Evolutionary conservation across 2,329 filamentous ascomycete species (phyloP).

Genomic region (Pseudocercospora fuligena): DNA sequence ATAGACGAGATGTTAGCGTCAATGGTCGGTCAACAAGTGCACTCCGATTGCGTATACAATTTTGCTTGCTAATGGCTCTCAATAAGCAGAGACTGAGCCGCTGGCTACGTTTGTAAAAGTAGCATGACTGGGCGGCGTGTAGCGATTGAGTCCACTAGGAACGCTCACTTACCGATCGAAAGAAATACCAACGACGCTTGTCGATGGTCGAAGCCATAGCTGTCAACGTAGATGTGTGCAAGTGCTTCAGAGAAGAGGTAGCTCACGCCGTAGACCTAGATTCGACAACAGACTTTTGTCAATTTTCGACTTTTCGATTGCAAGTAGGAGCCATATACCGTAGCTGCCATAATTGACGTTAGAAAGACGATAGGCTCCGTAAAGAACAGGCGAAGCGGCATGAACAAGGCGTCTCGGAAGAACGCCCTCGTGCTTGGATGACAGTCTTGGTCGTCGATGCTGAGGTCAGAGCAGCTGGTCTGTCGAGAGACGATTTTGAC

Average conservation of each 20-base stretch:
- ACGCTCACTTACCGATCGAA: constrained; percentile 57
- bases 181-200: constrained; percentile 60
- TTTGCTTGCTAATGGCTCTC: too few relatives aligned
- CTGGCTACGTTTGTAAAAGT: too few relatives aligned
- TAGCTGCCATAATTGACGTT: constrained; percentile 50
- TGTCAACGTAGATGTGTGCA: constrained; percentile 44
- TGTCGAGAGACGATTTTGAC: constrained; percentile 39
- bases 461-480: constrained; percentile 35
- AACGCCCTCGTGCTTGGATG: constrained; percentile 46
- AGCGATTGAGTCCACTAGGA: background rate
- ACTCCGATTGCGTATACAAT: too few relatives aligned
- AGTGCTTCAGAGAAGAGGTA: constrained; percentile 55
- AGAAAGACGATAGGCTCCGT: constrained; percentile 55
- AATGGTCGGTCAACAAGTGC: background rate
- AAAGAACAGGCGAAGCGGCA: constrained; percentile 44
- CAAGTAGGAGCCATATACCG: constrained; percentile 30
- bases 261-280: constrained; percentile 46
- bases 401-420: constrained; percentile 6
- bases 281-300: background rate
- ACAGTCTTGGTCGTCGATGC: constrained; percentile 45
- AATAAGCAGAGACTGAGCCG: too few relatives aligned
- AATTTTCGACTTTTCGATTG: background rate
- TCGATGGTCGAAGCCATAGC: constrained; percentile 39
- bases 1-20: background rate
- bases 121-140: too few relatives aligned